A percentile compares a stretch with the other conserved stretches of the same genome.
Evolutionary conservation across 2,329 filamentous ascomycete genomes (phyloP).

Genomic region (Rutstroemia sp.): DNA sequence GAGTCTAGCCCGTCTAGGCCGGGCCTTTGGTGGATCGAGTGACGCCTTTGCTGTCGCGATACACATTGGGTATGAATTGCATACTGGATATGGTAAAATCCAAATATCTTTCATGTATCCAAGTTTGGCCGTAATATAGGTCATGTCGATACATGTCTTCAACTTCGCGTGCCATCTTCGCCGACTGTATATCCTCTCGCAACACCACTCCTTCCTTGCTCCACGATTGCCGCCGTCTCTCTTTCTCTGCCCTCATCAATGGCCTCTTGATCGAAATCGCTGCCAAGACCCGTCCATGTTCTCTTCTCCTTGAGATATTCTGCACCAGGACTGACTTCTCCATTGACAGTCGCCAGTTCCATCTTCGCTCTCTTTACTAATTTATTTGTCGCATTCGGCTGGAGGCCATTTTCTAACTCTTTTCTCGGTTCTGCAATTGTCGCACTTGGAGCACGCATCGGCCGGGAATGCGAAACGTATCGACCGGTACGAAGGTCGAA

Average conservation of each 20-base stretch:
- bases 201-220: slow-evolving; percentile 81
- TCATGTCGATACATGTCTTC: slow-evolving; percentile 2
- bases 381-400: slow-evolving; percentile 34
- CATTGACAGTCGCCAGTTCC: slow-evolving; percentile 74
- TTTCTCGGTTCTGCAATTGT: slow-evolving; percentile 2
- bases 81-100: too few species aligned
- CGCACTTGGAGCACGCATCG: slow-evolving; percentile 45
- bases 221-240: slow-evolving; percentile 55
- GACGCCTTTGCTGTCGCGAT: neutral
- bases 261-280: slow-evolving; percentile 66
- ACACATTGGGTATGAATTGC: neutral
- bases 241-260: slow-evolving; percentile 38
- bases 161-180: slow-evolving; percentile 35
- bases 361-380: slow-evolving; percentile 58
- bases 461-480: slow-evolving; percentile 71
- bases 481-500: slow-evolving; percentile 87
- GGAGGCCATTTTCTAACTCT: slow-evolving; percentile 24
- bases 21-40: neutral
- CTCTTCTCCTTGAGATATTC: slow-evolving; percentile 76
- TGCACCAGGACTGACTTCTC: slow-evolving; percentile 82
- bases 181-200: slow-evolving; percentile 83
- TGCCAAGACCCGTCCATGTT: slow-evolving; percentile 89
- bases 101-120: too few species aligned
- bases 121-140: too few species aligned
- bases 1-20: neutral